A percentile compares a stretch with the other conserved stretches of the same genome.
Evolutionary conservation across 495 filamentous ascomycete genomes (phyloP).

Genomic region (Trichoderma asperelloides): DNA sequence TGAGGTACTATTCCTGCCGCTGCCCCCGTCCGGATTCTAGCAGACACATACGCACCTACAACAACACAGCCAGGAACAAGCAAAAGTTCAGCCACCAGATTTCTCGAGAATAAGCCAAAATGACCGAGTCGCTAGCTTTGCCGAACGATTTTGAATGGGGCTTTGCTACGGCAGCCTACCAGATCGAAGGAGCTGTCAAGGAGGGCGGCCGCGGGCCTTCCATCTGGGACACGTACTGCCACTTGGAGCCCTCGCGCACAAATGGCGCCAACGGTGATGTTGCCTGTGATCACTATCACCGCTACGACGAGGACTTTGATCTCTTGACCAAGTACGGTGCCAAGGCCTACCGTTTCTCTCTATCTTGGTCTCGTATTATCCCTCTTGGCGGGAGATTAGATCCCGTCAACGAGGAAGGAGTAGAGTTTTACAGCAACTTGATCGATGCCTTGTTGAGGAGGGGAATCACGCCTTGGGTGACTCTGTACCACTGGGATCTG

Average conservation of each 20-base stretch:
- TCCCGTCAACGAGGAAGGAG: conserved; percentile 33
- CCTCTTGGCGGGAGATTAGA: conserved; percentile 25
- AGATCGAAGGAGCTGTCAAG: conserved; percentile 39
- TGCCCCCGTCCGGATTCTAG: background rate
- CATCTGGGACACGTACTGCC: conserved; percentile 30
- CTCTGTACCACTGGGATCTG: conserved; percentile 49
- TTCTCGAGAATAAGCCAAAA: background rate
- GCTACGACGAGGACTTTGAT: conserved; percentile 20
- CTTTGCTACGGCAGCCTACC: conserved; percentile 38
- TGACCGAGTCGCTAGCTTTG: conserved; percentile 11
- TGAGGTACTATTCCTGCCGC: background rate
- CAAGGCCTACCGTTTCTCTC: conserved; percentile 26
- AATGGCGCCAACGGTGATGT: conserved; percentile 24
- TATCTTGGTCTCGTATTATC: conserved; percentile 29
- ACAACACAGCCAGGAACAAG: background rate
- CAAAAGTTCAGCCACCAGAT: background rate
- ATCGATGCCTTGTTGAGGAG: conserved; percentile 40
- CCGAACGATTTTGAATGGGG: conserved; percentile 41
- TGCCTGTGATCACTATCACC: conserved; percentile 26
- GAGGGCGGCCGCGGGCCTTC: conserved; percentile 38
- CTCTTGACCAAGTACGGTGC: conserved; percentile 25
- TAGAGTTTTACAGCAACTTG: conserved; percentile 40
- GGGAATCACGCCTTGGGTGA: conserved; percentile 43
- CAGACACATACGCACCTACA: background rate
- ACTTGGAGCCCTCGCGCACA: conserved; percentile 21